Conservation (phyloP, 2,329 filamentous ascomycete genomes). For the Clarireedia hainanense region DNA sequence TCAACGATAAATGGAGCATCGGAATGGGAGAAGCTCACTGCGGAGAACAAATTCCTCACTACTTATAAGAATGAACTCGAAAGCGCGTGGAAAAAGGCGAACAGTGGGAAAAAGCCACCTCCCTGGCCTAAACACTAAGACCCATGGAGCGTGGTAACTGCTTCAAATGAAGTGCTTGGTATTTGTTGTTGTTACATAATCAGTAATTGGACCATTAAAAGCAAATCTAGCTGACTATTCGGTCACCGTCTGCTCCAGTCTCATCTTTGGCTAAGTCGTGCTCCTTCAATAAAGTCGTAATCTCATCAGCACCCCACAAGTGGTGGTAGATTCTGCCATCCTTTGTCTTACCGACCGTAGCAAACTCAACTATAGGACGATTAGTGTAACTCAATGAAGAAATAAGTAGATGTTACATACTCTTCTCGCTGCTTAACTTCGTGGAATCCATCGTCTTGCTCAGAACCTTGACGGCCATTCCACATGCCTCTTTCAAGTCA, state of each 20-base stretch:
- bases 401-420: slow-evolving; percentile 44
- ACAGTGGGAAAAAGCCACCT: not conserved
- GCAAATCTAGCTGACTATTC: slow-evolving; percentile 25
- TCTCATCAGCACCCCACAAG: slow-evolving; percentile 94
- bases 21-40: not conserved
- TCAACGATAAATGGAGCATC: not conserved
- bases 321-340: slow-evolving; percentile 97
- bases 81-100: not conserved
- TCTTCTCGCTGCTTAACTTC: slow-evolving; percentile 98
- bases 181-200: slow-evolving; percentile 25
- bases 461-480: slow-evolving; percentile 94
- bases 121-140: not conserved
- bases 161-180: not conserved
- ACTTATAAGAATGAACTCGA: slow-evolving; percentile 1
- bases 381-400: slow-evolving; percentile 14
- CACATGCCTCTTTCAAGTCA: slow-evolving; percentile 90
- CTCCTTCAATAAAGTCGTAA: slow-evolving; percentile 87
- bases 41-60: not conserved
- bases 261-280: slow-evolving; percentile 89
- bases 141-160: not conserved
- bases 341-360: slow-evolving; percentile 91
- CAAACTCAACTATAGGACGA: slow-evolving; percentile 72
- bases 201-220: slow-evolving; percentile 6
- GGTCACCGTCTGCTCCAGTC: slow-evolving; percentile 27
- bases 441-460: slow-evolving; percentile 99